Base-by-base conservation (phyloP, 192 early-diverging fungal species). In the Phycomyces nitens region DNA sequence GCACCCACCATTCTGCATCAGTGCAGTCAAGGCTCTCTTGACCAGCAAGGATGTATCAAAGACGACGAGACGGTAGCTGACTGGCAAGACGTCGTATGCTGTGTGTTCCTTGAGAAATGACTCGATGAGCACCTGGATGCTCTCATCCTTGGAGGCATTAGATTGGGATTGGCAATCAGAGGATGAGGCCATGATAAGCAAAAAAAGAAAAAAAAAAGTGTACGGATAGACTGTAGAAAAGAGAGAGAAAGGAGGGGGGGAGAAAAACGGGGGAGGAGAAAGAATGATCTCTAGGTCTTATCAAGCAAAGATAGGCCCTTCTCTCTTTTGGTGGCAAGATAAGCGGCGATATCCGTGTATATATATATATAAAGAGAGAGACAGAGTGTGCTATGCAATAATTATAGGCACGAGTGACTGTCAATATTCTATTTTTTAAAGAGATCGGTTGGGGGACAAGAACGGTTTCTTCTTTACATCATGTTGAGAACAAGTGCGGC, bases 31-130 rank as follows among this genome's bases (percentile, higher is more conserved):
- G 21, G 94, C 96, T 70, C 93, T 97, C 65, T 93, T 92, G 39
- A 98, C 89, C 27, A 91, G 78, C 68, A 98, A 82, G 14, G 86
- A 82, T 5, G 89, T 92, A 66, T 98, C 96, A 29, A 98, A 80
- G 6, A 97, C 92, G 58, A 96, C 91, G 26, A 96, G 73, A 56
- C 92, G 87, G 70, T 88, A 93, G 66, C 88, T 90, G 39, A 91
- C 90, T 38, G 93, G 92, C 52, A 96, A 79, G 56, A 95, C 86
- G 73, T 96, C 94, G 64, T 96, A 96, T 22, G 91, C 88, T 1
- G 89, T 87, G 71, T 93, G 87, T 56, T 89, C 82, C 62, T 90
- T 91, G 55, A 94, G 77, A 56, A 91, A 88, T 3, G 67, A 29
- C 15, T 67, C 55, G 43, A 79, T 64, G 5, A 64, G 43, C 14